Conservation (phyloP, 148 eudicot species). For the Vaccinium corymbosum region DNA sequence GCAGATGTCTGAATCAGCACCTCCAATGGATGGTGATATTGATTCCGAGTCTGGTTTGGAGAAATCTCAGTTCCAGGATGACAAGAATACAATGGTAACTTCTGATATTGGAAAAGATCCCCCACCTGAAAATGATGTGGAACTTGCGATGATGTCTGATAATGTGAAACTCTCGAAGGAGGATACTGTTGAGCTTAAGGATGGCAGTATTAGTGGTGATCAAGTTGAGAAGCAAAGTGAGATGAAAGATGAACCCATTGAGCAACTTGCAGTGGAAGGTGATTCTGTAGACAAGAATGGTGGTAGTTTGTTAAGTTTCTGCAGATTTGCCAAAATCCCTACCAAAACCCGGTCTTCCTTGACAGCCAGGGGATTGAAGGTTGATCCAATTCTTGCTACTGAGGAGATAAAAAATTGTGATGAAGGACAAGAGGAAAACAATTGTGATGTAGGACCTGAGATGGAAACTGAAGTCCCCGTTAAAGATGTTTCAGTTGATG, state of each 20-base stretch:
- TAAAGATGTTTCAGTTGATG: conserved; percentile 30
- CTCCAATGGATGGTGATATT: conserved; percentile 25
- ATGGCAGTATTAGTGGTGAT: conserved; percentile 14
- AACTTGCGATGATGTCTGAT: conserved; percentile 27
- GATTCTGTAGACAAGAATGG: conserved; percentile 25
- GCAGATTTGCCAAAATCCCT: conserved; percentile 42
- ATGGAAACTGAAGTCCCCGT: conserved; percentile 25
- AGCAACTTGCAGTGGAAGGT: conserved; percentile 30
- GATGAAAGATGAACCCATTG: conserved; percentile 24
- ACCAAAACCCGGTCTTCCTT: conserved; percentile 51
- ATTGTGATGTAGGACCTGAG: conserved; percentile 18
- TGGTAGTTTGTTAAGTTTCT: conserved; percentile 31
- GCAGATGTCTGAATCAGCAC: conserved; percentile 37
- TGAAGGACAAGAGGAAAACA: conserved; percentile 24
- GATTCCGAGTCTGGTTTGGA: conserved; percentile 31
- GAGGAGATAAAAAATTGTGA: conserved; percentile 30
- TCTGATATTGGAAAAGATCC: conserved; percentile 18
- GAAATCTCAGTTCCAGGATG: conserved; percentile 24
- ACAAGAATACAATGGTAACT: conserved; percentile 15
- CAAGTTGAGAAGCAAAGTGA: conserved; percentile 29
- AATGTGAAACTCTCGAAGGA: conserved; percentile 11
- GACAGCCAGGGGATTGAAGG: conserved; percentile 25
- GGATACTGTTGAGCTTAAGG: conserved; percentile 26
- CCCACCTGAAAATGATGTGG: conserved; percentile 24
- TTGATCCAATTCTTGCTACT: conserved; percentile 26